Evolutionary conservation across 768 basidiomycete genomes (phyloP).

Genomic region (Dacryopinax spathularia): DNA sequence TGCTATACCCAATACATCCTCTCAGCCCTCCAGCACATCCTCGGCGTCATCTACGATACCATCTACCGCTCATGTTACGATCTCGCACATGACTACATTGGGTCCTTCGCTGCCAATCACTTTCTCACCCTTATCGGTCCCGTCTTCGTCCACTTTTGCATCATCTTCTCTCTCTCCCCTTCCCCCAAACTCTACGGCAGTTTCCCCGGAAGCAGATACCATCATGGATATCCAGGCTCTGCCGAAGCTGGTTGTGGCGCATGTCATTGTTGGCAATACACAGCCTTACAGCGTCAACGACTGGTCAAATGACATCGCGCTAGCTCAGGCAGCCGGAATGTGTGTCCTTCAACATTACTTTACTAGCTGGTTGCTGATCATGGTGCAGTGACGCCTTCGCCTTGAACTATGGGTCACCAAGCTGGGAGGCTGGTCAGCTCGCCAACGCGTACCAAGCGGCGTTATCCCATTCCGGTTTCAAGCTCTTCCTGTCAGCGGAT

Average conservation of each 20-base stretch:
- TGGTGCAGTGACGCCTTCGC: conserved; percentile 25
- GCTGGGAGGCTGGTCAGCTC: conserved; percentile 22
- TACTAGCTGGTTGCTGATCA: neutral
- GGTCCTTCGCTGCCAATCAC: neutral
- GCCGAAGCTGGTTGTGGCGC: conserved; percentile 1
- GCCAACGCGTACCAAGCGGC: conserved; percentile 22
- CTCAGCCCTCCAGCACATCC: neutral
- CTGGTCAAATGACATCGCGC: conserved; percentile 9
- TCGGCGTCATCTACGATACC: neutral
- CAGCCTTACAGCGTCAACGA: conserved; percentile 8
- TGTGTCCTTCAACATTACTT: neutral
- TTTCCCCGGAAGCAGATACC: neutral
- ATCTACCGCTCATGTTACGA: neutral
- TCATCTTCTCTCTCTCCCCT: neutral
- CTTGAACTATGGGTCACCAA: conserved; percentile 25
- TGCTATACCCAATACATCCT: neutral
- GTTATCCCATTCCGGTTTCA: neutral
- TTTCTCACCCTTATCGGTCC: neutral
- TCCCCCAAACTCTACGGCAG: neutral
- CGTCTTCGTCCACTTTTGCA: neutral
- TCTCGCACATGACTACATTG: neutral
- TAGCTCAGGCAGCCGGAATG: conserved; percentile 10
- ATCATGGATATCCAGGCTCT: conserved; percentile 7
- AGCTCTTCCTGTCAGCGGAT: neutral
- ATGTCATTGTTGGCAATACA: conserved; percentile 12